These are phyloP conservation scores for Gossypium herbaceum DNA, from an alignment of 345 rosid species.

Conservation along the genomic window DNA sequence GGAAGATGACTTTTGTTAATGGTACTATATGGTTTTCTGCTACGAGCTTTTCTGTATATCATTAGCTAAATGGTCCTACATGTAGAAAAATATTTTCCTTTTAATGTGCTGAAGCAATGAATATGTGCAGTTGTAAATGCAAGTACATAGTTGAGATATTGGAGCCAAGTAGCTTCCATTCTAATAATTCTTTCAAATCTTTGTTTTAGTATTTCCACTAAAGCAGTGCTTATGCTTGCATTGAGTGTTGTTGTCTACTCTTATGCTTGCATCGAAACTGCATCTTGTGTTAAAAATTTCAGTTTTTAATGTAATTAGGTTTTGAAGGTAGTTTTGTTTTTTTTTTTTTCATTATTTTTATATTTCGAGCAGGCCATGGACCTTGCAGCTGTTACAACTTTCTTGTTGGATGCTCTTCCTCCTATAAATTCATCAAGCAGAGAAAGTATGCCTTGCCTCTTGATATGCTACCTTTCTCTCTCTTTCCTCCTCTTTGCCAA, in stretches of 20 bases:
- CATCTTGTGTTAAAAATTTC: neutral
- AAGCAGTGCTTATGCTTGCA: neutral
- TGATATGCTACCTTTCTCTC: neutral
- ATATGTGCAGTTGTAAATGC: neutral
- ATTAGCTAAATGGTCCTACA: neutral
- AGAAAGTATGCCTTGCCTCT: constrained; percentile 47
- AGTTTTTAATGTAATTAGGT: neutral
- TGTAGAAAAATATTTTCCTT: neutral
- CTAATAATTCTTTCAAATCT: constrained; percentile 2
- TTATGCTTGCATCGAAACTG: neutral
- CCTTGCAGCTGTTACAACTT: constrained; percentile 71
- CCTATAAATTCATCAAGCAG: constrained; percentile 46
- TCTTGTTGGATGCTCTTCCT: constrained; percentile 77
- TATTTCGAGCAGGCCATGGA: constrained; percentile 59
- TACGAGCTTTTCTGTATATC: neutral
- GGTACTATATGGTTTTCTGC: constrained; percentile 3
- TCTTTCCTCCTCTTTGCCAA: neutral
- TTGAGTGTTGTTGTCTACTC: neutral
- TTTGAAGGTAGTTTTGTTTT: constrained; percentile 15
- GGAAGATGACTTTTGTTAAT: constrained; percentile 15
- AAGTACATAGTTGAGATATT: neutral
- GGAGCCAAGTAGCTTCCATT: neutral
- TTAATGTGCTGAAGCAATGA: neutral
- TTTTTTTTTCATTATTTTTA: neutral
- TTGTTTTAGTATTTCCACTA: neutral